Conservation (phyloP, 441 rosid genomes). For the Iberis amara region DNA sequence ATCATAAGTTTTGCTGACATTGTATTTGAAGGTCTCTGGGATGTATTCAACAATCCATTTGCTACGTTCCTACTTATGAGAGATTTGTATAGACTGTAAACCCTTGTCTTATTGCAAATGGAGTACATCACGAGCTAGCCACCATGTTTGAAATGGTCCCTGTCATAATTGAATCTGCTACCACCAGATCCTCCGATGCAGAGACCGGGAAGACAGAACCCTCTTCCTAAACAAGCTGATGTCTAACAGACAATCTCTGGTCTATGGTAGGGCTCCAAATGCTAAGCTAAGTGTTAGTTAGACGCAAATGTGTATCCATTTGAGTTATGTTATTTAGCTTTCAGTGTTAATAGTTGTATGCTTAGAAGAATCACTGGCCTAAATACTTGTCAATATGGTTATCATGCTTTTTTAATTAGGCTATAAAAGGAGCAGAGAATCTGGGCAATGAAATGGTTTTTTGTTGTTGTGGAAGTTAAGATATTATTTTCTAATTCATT, state of each 20-base stretch:
- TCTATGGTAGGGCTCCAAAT: slow-evolving; percentile 8
- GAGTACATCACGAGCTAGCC: slow-evolving; percentile 19
- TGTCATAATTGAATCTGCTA: slow-evolving; percentile 8
- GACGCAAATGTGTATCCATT: slow-evolving; percentile 14
- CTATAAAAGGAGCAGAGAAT: slow-evolving; percentile 15
- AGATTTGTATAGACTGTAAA: slow-evolving; percentile 15
- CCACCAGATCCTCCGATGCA: slow-evolving; percentile 29
- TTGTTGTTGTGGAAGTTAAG: slow-evolving; percentile 8
- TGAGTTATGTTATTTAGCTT: slow-evolving; percentile 25
- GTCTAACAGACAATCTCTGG: slow-evolving; percentile 22
- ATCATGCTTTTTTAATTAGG: slow-evolving; percentile 25
- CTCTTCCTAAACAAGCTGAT: slow-evolving; percentile 22
- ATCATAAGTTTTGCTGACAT: neutral
- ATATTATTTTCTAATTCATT: neutral
- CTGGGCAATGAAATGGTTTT: slow-evolving; percentile 3
- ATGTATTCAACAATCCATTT: slow-evolving; percentile 14
- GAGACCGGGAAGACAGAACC: slow-evolving; percentile 30
- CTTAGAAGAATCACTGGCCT: no score
- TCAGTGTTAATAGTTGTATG: slow-evolving; percentile 4
- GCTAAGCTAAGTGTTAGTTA: slow-evolving; percentile 27
- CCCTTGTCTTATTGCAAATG: slow-evolving; percentile 31
- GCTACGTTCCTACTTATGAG: slow-evolving; percentile 9
- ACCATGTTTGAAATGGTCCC: neutral
- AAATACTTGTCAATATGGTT: neutral
- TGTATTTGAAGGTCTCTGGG: slow-evolving; percentile 26